phyloP scores from a whole-genome alignment of 495 filamentous ascomycete species.

The Aspergillus incahuasiensis region DNA sequence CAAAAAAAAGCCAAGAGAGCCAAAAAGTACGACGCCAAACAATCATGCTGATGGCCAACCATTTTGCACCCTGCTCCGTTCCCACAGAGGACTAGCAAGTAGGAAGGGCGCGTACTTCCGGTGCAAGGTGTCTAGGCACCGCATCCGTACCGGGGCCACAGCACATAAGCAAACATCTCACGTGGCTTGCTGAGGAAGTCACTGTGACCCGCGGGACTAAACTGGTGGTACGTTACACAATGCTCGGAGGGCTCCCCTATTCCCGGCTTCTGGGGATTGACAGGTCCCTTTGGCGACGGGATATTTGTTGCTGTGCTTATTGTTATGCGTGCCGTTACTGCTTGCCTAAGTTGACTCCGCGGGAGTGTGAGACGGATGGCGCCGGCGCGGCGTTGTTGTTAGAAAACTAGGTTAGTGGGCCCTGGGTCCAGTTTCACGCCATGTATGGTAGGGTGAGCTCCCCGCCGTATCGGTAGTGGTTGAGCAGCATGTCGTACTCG shows the following conservation, averaged over 20 bases:
- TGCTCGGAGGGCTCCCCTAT: conserved; percentile 29
- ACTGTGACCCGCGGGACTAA: conserved; percentile 32
- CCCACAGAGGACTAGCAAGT: background rate
- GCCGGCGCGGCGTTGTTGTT: conserved; percentile 24
- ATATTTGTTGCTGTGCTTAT: background rate
- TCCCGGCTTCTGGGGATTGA: conserved; percentile 16
- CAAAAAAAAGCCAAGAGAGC: background rate
- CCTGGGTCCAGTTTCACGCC: conserved; percentile 30
- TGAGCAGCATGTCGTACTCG: conserved; percentile 38
- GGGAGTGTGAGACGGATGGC: conserved; percentile 3
- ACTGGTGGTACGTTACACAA: conserved; percentile 35
- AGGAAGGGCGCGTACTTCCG: background rate
- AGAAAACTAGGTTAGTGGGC: conserved; percentile 21
- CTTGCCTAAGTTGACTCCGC: no score
- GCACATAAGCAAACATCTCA: conserved; percentile 39
- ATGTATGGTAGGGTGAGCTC: conserved; percentile 42
- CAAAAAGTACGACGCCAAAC: background rate
- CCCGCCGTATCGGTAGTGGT: conserved; percentile 36
- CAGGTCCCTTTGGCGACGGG: background rate
- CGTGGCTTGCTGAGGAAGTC: conserved; percentile 31
- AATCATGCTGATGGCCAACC: background rate
- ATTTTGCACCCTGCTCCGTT: background rate
- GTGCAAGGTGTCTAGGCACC: background rate
- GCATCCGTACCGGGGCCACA: conserved; percentile 11
- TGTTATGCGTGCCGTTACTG: background rate